phyloP scores from a whole-genome alignment of 1,284 basidiomycete species.

The Apiotrichum gamsii region DNA sequence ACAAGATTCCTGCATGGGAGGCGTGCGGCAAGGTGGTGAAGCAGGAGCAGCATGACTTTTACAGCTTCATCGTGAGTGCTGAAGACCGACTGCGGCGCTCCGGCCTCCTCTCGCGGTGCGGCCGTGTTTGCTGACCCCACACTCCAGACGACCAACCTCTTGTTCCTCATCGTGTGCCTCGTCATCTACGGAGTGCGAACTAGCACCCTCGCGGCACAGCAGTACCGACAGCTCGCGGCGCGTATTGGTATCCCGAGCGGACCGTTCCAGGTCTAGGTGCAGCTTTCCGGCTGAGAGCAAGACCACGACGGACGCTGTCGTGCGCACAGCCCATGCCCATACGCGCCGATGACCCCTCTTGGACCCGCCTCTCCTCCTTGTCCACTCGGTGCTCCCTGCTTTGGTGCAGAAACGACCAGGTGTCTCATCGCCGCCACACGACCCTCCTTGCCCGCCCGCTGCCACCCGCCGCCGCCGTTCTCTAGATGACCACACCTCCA shows the following conservation, averaged over 20 bases:
- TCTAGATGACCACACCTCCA: background rate
- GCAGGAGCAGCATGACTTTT: slow-evolving; percentile 73
- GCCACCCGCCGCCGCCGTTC: background rate
- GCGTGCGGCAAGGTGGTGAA: slow-evolving; percentile 75
- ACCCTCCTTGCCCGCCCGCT: background rate
- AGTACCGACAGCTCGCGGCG: slow-evolving; percentile 73
- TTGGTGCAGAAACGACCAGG: too few species aligned
- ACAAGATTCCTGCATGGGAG: slow-evolving; percentile 75
- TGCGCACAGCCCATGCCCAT: too few species aligned
- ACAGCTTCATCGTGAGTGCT: slow-evolving; percentile 70
- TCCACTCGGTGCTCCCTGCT: too few species aligned
- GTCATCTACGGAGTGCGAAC: slow-evolving; percentile 62
- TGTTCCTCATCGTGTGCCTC: slow-evolving; percentile 63
- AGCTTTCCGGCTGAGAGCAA: too few species aligned
- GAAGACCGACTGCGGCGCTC: too few species aligned
- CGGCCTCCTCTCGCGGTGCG: too few species aligned
- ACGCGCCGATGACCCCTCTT: too few species aligned
- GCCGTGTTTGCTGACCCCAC: background rate
- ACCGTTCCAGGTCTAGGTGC: slow-evolving; percentile 19
- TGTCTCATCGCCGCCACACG: too few species aligned
- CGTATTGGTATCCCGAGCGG: slow-evolving; percentile 55
- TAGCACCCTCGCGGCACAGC: slow-evolving; percentile 60
- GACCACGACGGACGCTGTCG: too few species aligned
- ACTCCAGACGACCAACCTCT: slow-evolving; percentile 56
- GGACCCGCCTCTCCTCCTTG: too few species aligned